Conservation (phyloP, 2,329 filamentous ascomycete species). For the Cladosporium sp. region DNA sequence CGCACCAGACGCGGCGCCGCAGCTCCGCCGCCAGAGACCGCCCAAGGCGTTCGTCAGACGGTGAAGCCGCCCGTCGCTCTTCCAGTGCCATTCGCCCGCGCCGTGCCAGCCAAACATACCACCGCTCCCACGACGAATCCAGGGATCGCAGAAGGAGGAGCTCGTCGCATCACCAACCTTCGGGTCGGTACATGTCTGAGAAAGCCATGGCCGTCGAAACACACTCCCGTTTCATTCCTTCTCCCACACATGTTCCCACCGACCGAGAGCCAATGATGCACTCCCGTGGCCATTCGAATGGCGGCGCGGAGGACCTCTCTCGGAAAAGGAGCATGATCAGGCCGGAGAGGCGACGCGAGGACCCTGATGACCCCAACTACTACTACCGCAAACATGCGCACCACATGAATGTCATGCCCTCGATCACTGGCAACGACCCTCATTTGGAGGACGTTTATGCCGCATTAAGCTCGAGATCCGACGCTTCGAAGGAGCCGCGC, state of each 20-base stretch:
- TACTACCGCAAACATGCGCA: slow-evolving; percentile 92
- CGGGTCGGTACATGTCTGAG: slow-evolving; percentile 13
- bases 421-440: slow-evolving; percentile 86
- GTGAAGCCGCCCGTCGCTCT: slow-evolving; percentile 49
- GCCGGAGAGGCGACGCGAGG: slow-evolving; percentile 80
- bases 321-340: slow-evolving; percentile 85
- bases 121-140: slow-evolving; percentile 9
- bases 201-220: slow-evolving; percentile 27
- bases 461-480: slow-evolving; percentile 53
- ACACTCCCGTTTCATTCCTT: slow-evolving; percentile 20
- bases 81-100: slow-evolving; percentile 17
- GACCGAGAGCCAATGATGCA: slow-evolving; percentile 47
- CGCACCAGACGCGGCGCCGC: slow-evolving; percentile 13
- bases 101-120: slow-evolving; percentile 14
- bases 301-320: slow-evolving; percentile 41
- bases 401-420: slow-evolving; percentile 84
- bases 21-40: slow-evolving; percentile 58
- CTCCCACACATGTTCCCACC: slow-evolving; percentile 23
- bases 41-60: slow-evolving; percentile 52
- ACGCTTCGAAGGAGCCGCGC: slow-evolving; percentile 37
- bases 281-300: slow-evolving; percentile 14
- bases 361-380: slow-evolving; percentile 86
- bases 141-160: slow-evolving; percentile 18
- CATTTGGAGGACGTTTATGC: slow-evolving; percentile 59
- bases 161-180: slow-evolving; percentile 13